phyloP scores from a whole-genome alignment of 345 rosid species.

The Anacardium occidentale region DNA sequence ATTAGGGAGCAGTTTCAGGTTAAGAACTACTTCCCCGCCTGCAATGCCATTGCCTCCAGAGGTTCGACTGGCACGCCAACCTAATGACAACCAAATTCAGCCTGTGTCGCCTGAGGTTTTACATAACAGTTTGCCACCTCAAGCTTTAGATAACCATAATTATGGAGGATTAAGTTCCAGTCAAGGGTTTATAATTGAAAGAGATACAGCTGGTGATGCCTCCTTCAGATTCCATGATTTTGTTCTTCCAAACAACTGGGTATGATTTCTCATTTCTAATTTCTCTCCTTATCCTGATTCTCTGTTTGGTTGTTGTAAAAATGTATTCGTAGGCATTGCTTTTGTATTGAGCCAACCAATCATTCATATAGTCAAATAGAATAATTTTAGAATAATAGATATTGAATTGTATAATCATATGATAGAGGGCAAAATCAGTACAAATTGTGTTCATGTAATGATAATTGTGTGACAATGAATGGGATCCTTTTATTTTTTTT shows the following conservation, averaged over 20 bases:
- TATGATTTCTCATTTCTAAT: slow-evolving; percentile 23
- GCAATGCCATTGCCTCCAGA: slow-evolving; percentile 37
- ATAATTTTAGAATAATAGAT: neutral
- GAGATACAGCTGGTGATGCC: slow-evolving; percentile 70
- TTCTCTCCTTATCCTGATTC: neutral
- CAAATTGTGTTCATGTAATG: neutral
- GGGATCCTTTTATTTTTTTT: neutral
- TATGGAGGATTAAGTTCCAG: slow-evolving; percentile 20
- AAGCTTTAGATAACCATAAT: slow-evolving; percentile 24
- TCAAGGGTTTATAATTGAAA: slow-evolving; percentile 35
- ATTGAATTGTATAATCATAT: neutral
- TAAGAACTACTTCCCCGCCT: slow-evolving; percentile 31
- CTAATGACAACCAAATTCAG: slow-evolving; percentile 58
- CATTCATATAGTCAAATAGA: neutral
- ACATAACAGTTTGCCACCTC: slow-evolving; percentile 34
- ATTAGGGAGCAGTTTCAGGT: slow-evolving; percentile 27
- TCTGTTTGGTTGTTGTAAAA: slow-evolving; percentile 7
- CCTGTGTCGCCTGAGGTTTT: slow-evolving; percentile 44
- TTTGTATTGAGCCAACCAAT: neutral
- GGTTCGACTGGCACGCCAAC: slow-evolving; percentile 33
- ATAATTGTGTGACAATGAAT: neutral
- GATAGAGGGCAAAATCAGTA: slow-evolving; percentile 5
- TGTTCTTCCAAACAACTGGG: slow-evolving; percentile 61
- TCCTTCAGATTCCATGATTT: slow-evolving; percentile 88
- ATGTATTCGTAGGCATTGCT: neutral